Base-by-base conservation (phyloP, 2,329 filamentous ascomycete species). In the Xylariaceae sp. region DNA sequence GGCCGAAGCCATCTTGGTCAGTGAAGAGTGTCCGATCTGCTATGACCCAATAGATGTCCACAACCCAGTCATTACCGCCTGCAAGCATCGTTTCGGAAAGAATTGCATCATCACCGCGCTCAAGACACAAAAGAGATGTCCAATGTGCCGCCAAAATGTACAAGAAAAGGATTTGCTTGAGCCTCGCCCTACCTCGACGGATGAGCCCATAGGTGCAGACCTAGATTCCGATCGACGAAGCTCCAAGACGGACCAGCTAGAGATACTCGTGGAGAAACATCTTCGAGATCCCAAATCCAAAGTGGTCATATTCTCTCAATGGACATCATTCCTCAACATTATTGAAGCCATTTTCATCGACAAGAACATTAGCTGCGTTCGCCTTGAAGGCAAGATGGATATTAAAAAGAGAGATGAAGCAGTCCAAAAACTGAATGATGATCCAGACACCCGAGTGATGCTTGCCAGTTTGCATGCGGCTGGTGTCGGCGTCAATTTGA, bases 11-110 rank as follows among this genome's bases (percentile, higher is more conserved):
- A 87, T 92, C 51, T 89, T 95, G 59, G 86, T 78, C 43, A 87
- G 89, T 57, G 91, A 95, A 62, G 86, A 92, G 55, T 96, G 92
- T 64, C 78, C 88, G 0, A 81, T 96, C 48, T 96, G 92, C 68
- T 80, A 92, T 30, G 89, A 95, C 29, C 73, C 76, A 0, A 76
- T 92, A 2, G 81, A 83, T 22, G 55, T 60, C 21, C 64, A 67
- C 30, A 74, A 81, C 3, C 89, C 91, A 0, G 83, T 94, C 49
- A 95, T 96, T 63, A 95, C 90, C 1, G 81, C 85, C 45, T 96
- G 91, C 71, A 89, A 88, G 22, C 91, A 96, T 68, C 76, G 84
- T 1, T 96, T 91, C 69, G 91, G 90, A 61, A 76, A 75, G 19
- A 72, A 74, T 4, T 96, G 92, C 67, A 90, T 96, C 57, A 76